Evolutionary conservation across 2,329 filamentous ascomycete species (phyloP), one percentile per base, ranked within the genome.

Genomic region (Hypoxylon sp.): DNA sequence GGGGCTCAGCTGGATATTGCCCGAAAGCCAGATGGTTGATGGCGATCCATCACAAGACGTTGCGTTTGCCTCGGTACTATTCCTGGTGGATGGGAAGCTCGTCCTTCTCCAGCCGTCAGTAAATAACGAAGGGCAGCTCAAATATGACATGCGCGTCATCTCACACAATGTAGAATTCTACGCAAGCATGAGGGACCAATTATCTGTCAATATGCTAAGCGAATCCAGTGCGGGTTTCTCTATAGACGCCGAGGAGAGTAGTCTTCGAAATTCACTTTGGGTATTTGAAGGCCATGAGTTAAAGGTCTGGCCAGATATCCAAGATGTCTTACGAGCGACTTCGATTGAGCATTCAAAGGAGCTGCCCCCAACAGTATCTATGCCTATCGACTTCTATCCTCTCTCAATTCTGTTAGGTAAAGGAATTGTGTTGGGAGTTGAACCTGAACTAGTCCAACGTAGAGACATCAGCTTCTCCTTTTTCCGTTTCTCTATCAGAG

Each of bases 141-240:
- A 97, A 81, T 99, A 99, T 75, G 95, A 98, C 75, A 99, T 99
- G 96, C 91, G 94, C 8, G 91, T 98, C 63, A 91, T 99, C 75
- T 94, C 94, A 11, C 93, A 97, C 74, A 96, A 97, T 73, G 94
- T 98, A 41, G 96, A 99, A 77, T 98, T 96, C 74, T 97, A 97
- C 77, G 90, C 91, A 57, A 88, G 96, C 73, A 96, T 96, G 88
- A 90, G 94, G 69, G 96, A 99, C 75, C 92, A 96, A 73, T 88
- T 88, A 5, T 79, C 81, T 37, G 77, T 82, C 58, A 77, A 74
- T 32, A 70, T 75, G 27, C 62, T 69, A n/a, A 57, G 55, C 48
- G 63, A 74, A 41, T 63, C 71, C 46, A 68, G 57, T 56, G 16
- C 70, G 30, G 57, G 72, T 51, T 79, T 70, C 71, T 80, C 67